Evolutionary conservation across 2,329 filamentous ascomycete species (phyloP), one percentile per base, ranked within the genome.

Genomic region (Exophiala mesophila): DNA sequence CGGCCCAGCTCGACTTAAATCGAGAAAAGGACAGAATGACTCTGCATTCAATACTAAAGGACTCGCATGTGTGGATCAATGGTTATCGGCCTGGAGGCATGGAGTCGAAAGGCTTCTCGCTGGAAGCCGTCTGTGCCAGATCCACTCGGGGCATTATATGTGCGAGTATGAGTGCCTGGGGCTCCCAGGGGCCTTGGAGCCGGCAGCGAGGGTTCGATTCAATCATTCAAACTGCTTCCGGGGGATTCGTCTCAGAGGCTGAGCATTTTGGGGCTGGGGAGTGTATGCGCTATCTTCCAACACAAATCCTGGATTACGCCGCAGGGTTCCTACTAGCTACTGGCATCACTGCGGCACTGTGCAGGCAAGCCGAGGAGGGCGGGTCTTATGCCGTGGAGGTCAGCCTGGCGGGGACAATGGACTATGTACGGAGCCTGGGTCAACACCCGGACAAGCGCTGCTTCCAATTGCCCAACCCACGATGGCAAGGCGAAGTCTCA

Each of bases 271-370:
- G 62, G 2, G 45, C 55, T 0, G 65, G 63, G 0, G 67, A 70
- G 34, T 41, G 59, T 0, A 68, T 70, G 0, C 64, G 66, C 1
- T 59, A 67, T 0, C 60, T 69, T 21, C 76, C 76, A 0, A 76
- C 70, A 40, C 76, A 80, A 56, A 75, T 71, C 0, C 63, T 80
- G 0, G 77, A 80, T 53, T 74, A 80, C 46, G 72, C 67, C 0
- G 66, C 65, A 1, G 77, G 77, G 0, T 79, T 75, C 40, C 62
- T 79, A 15, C 63, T 80, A 1, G 74, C 76, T 0, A 61, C 73
- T 0, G 75, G 76, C 0, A 66, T 79, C 2, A 59, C 66, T 17
- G 69, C 74, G 0, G 74, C 76, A 1, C 31, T 80, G 3, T 72
- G 75, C 45, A 66, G 65, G 36, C 64, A 69, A 10, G 65, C 65